phyloP scores from a whole-genome alignment of 176 grass and related monocot genomes.

The Puccinellia tenuiflora region DNA sequence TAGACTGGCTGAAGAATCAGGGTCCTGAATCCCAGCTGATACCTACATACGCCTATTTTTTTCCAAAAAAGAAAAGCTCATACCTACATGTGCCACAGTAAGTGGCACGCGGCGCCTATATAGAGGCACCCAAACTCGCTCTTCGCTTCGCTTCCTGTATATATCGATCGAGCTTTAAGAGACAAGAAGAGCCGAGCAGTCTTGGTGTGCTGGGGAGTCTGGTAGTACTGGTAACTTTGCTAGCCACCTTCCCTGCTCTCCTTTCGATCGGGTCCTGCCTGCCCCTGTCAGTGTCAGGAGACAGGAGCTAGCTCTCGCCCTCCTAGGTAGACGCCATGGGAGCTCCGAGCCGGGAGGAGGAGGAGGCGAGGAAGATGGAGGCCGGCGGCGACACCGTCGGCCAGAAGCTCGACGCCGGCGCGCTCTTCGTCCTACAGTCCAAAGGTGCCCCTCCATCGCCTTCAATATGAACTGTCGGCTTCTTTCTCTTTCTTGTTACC shows the following conservation, averaged over 20 bases:
- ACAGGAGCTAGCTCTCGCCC: no score
- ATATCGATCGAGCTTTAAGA: not conserved
- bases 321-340: conserved; percentile 1
- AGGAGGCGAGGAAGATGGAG: conserved; percentile 52
- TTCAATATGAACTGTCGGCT: no score
- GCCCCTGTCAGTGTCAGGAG: not conserved
- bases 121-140: not conserved
- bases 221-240: no score
- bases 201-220: not conserved
- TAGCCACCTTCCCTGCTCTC: no score
- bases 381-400: conserved; percentile 35
- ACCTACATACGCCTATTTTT: no score
- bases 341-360: conserved; percentile 24
- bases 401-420: conserved; percentile 79
- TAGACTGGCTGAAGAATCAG: not conserved
- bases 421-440: conserved; percentile 86
- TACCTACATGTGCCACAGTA: no score
- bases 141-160: not conserved
- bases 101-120: not conserved
- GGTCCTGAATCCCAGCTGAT: not conserved
- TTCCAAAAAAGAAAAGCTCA: no score
- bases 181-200: not conserved
- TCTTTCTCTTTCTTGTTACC: not conserved
- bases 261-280: not conserved
- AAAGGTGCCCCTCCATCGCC: conserved; percentile 32